Evolutionary conservation across 495 filamentous ascomycete species (phyloP).

Genomic region (Penicillium roqueforti): DNA sequence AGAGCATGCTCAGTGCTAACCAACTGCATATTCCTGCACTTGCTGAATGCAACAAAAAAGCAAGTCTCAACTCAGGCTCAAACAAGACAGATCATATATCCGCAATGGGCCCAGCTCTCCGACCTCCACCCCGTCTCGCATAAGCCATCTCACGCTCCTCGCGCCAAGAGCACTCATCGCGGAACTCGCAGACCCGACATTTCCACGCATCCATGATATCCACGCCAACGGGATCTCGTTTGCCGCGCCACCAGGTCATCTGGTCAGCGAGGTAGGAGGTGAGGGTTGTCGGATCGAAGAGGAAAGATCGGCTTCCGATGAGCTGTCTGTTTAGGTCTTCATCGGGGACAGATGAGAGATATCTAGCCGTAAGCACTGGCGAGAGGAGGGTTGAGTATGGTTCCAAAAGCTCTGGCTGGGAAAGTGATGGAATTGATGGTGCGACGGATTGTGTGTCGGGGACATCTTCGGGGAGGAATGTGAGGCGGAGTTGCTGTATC

Average conservation of each 20-base stretch:
- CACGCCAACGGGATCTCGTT: slow-evolving; percentile 73
- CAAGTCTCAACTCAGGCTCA: background rate
- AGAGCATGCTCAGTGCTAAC: background rate
- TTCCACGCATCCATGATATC: slow-evolving; percentile 88
- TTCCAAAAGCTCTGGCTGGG: slow-evolving; percentile 53
- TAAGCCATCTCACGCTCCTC: slow-evolving; percentile 51
- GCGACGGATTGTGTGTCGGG: slow-evolving; percentile 18
- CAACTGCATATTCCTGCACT: background rate
- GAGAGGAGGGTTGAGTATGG: slow-evolving; percentile 48
- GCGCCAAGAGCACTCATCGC: slow-evolving; percentile 57
- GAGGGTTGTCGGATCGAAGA: slow-evolving; percentile 60
- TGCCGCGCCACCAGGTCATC: slow-evolving; percentile 85
- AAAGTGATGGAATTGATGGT: slow-evolving; percentile 46
- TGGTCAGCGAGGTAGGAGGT: slow-evolving; percentile 61
- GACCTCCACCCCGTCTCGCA: slow-evolving; percentile 30
- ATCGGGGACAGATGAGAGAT: slow-evolving; percentile 34
- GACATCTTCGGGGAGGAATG: slow-evolving; percentile 47
- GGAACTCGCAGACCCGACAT: slow-evolving; percentile 65
- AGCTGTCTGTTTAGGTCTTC: slow-evolving; percentile 38
- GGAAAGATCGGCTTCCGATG: slow-evolving; percentile 65
- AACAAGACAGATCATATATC: slow-evolving; percentile 10
- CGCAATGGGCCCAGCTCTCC: slow-evolving; percentile 10
- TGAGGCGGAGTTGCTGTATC: slow-evolving; percentile 58
- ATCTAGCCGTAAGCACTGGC: slow-evolving; percentile 44
- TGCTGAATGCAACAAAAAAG: slow-evolving; percentile 1